phyloP scores from a whole-genome alignment of 805 yeast genomes.

The Teunomyces tritomae region DNA sequence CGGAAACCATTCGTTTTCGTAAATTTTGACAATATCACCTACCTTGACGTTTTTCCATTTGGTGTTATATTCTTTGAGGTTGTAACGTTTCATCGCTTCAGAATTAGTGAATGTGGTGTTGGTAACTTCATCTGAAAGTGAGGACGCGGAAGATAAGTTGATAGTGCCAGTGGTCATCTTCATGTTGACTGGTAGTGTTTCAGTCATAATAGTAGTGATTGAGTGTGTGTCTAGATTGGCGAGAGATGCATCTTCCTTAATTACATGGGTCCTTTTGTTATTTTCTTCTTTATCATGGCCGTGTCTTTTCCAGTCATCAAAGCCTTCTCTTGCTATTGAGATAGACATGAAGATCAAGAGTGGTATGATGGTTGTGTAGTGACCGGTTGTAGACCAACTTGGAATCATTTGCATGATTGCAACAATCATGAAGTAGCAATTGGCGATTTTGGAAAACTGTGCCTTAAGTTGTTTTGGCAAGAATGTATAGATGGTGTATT shows the following conservation, averaged over 20 bases:
- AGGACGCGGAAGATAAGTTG: conserved; percentile 7
- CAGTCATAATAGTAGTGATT: conserved; percentile 38
- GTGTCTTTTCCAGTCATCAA: conserved; percentile 88
- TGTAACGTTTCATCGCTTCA: conserved; percentile 24
- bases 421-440: conserved; percentile 82
- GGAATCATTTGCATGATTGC: conserved; percentile 96
- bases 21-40: conserved; percentile 77
- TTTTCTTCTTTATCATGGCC: conserved; percentile 83
- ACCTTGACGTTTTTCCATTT: conserved; percentile 79
- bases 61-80: conserved; percentile 29
- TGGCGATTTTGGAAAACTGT: conserved; percentile 91
- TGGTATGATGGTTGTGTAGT: conserved; percentile 90
- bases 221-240: conserved; percentile 34
- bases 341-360: conserved; percentile 80
- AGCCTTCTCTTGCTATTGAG: conserved; percentile 90
- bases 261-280: conserved; percentile 35
- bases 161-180: not conserved
- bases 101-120: conserved; percentile 12
- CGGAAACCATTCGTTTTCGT: conserved; percentile 89
- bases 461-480: conserved; percentile 85
- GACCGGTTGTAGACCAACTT: conserved; percentile 96
- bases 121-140: conserved; percentile 8
- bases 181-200: conserved; percentile 24
- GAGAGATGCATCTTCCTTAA: conserved; percentile 30
- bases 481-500: conserved; percentile 77